Conservation (phyloP, 2,329 filamentous ascomycete genomes). For the Dactylellina parvicollis region DNA sequence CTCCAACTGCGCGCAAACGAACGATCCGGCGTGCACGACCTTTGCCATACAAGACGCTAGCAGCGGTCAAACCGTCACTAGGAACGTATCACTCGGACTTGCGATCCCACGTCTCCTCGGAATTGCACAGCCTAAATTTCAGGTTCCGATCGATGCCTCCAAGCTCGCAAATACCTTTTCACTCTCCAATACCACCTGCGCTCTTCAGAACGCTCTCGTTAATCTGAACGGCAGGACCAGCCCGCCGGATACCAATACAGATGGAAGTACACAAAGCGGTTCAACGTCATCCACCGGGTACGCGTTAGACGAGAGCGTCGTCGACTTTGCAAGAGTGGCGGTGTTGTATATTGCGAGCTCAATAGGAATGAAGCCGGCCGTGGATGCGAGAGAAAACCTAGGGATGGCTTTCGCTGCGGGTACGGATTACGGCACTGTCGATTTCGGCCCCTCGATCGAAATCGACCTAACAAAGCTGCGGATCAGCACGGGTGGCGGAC, state of each 20-base stretch:
- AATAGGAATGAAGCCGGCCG: slow-evolving; percentile 57
- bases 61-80: slow-evolving; percentile 58
- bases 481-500: slow-evolving; percentile 28
- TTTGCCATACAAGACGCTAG: slow-evolving; percentile 63
- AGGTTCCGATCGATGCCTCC: slow-evolving; percentile 76
- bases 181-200: slow-evolving; percentile 78
- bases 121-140: slow-evolving; percentile 74
- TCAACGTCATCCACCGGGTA: slow-evolving; percentile 55
- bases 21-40: slow-evolving; percentile 68
- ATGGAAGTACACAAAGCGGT: slow-evolving; percentile 13
- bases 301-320: slow-evolving; percentile 66
- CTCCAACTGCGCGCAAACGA: slow-evolving; percentile 66
- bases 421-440: slow-evolving; percentile 33
- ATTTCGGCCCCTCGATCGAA: slow-evolving; percentile 6
- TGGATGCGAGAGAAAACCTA: slow-evolving; percentile 40
- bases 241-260: slow-evolving; percentile 47
- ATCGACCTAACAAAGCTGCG: slow-evolving; percentile 38
- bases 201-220: slow-evolving; percentile 84
- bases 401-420: slow-evolving; percentile 29
- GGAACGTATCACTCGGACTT: slow-evolving; percentile 81
- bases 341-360: slow-evolving; percentile 70
- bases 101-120: slow-evolving; percentile 79
- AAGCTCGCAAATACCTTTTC: slow-evolving; percentile 81
- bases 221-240: slow-evolving; percentile 73
- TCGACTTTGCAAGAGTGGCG: slow-evolving; percentile 73